Percentiles rank a stretch among this genome's conserved stretches.
phyloP scores from a whole-genome alignment of 768 basidiomycete species.

The Hygrophorus russula region DNA sequence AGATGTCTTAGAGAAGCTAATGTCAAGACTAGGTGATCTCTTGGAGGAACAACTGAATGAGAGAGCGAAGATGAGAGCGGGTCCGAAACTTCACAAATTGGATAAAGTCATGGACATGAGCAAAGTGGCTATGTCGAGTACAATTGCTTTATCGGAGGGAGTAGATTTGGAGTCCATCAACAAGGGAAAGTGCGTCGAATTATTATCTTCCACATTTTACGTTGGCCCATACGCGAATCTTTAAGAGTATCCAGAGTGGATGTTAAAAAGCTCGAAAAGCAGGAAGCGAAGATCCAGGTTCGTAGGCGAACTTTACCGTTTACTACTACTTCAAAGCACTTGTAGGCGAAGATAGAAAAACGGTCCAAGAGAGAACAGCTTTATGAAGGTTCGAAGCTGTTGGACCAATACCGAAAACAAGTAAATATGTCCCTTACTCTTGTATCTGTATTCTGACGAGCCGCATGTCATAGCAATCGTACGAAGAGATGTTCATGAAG shows the following conservation, averaged over 20 bases:
- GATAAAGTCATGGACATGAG: slow-evolving; percentile 88
- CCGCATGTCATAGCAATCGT: slow-evolving; percentile 60
- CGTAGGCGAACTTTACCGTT: background rate
- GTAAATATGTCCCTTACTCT: slow-evolving; percentile 22
- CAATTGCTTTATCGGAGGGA: slow-evolving; percentile 69
- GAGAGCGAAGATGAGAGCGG: slow-evolving; percentile 46
- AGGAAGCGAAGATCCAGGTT: slow-evolving; percentile 91
- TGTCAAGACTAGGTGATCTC: slow-evolving; percentile 49
- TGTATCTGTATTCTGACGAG: background rate
- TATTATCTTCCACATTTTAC: slow-evolving; percentile 1
- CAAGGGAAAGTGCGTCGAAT: slow-evolving; percentile 70
- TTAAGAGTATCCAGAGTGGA: slow-evolving; percentile 81
- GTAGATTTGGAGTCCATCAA: slow-evolving; percentile 88
- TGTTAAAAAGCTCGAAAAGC: slow-evolving; percentile 92
- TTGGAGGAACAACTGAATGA: slow-evolving; percentile 53
- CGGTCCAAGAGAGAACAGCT: slow-evolving; percentile 69
- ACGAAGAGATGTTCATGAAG: slow-evolving; percentile 99
- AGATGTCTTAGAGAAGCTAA: slow-evolving; percentile 54
- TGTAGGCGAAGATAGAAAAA: slow-evolving; percentile 93
- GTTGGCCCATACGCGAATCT: slow-evolving; percentile 9
- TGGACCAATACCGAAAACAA: slow-evolving; percentile 89
- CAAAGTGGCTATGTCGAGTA: slow-evolving; percentile 68
- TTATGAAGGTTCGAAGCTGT: slow-evolving; percentile 92
- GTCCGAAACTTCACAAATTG: slow-evolving; percentile 60
- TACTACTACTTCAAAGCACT: slow-evolving; percentile 2